A percentile compares a stretch with the other conserved stretches of the same genome.
phyloP scores from a whole-genome alignment of 2,329 filamentous ascomycete genomes.

The Penicillium capsulatum region DNA sequence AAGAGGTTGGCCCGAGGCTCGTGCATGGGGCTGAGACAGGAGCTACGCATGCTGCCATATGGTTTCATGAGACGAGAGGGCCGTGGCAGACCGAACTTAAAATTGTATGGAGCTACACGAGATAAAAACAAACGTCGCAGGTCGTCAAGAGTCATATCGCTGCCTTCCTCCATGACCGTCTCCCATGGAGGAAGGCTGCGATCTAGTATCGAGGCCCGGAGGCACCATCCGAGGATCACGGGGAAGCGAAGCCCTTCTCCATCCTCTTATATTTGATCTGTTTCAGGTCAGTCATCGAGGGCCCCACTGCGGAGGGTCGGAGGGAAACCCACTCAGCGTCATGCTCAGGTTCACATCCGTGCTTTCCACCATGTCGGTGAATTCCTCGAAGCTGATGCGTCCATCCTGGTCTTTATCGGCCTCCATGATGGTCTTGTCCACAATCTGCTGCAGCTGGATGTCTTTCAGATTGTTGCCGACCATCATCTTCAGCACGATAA shows the following conservation, averaged over 20 bases:
- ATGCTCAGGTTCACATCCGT: constrained; percentile 69
- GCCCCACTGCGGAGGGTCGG: background rate
- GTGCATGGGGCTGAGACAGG: constrained; percentile 11
- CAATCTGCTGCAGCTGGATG: constrained; percentile 96
- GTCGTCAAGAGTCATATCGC: constrained; percentile 25
- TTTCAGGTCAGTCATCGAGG: constrained; percentile 12
- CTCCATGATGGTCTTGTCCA: constrained; percentile 99
- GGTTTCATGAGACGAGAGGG: background rate
- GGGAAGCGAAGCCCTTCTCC: background rate
- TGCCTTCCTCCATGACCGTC: too few relatives aligned
- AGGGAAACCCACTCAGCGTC: constrained; percentile 54
- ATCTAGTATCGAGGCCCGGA: background rate
- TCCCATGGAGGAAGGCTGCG: too few relatives aligned
- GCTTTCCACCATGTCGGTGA: constrained; percentile 97
- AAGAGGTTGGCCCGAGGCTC: constrained; percentile 14
- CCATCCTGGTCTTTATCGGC: constrained; percentile 93
- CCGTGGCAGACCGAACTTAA: too few relatives aligned
- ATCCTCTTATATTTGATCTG: constrained; percentile 15
- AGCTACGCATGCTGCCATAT: background rate
- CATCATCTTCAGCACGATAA: constrained; percentile 99
- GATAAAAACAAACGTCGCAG: constrained; percentile 24
- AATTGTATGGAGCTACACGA: constrained; percentile 6
- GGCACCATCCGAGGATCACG: background rate
- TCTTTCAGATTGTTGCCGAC: constrained; percentile 98
- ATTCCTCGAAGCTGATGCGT: constrained; percentile 99